A percentile compares a stretch with the other conserved stretches of the same genome.
These are phyloP conservation scores for Sporothrix globosa DNA, from an alignment of 2,329 filamentous ascomycete genomes.

Conservation along the genomic window DNA sequence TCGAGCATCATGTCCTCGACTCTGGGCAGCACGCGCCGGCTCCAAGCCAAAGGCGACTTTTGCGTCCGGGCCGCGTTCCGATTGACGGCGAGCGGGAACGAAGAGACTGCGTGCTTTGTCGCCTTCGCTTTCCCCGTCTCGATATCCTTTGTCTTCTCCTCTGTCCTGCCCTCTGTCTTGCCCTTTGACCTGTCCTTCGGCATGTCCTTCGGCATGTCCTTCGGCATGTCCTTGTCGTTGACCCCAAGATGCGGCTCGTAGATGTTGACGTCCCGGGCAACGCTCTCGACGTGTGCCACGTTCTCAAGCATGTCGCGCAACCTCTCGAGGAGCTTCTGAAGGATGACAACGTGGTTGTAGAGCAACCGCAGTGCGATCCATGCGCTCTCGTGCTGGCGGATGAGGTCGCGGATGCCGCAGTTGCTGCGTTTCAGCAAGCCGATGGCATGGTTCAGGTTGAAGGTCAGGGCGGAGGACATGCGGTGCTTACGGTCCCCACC, in stretches of 20 bases:
- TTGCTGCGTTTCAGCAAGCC: not conserved
- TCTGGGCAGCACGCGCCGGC: conserved; percentile 24
- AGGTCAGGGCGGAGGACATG: not conserved
- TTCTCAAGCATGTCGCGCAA: conserved; percentile 26
- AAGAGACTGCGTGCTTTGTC: not conserved
- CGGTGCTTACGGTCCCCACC: not conserved
- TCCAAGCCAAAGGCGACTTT: conserved; percentile 18
- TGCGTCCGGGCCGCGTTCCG: not conserved
- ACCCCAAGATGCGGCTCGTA: not conserved
- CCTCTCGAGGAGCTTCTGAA: conserved; percentile 25
- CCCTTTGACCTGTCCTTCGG: not conserved
- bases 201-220: too few relatives aligned
- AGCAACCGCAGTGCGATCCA: conserved; percentile 17
- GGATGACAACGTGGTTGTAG: conserved; percentile 28
- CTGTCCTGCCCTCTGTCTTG: too few relatives aligned
- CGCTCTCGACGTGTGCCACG: conserved; percentile 13
- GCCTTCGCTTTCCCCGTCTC: not conserved
- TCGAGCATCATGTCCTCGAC: conserved; percentile 21
- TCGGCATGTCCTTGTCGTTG: too few relatives aligned
- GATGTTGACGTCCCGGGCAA: conserved; percentile 19
- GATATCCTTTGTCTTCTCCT: too few relatives aligned
- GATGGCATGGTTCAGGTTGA: not conserved
- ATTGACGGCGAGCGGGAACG: too few relatives aligned
- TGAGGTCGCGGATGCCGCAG: conserved; percentile 23
- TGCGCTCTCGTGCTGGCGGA: conserved; percentile 28